A percentile compares a stretch with the other conserved stretches of the same genome.
These are phyloP conservation scores for Leishmania tarentolae DNA, from an alignment of 208 protist species.

Conservation along the genomic window DNA sequence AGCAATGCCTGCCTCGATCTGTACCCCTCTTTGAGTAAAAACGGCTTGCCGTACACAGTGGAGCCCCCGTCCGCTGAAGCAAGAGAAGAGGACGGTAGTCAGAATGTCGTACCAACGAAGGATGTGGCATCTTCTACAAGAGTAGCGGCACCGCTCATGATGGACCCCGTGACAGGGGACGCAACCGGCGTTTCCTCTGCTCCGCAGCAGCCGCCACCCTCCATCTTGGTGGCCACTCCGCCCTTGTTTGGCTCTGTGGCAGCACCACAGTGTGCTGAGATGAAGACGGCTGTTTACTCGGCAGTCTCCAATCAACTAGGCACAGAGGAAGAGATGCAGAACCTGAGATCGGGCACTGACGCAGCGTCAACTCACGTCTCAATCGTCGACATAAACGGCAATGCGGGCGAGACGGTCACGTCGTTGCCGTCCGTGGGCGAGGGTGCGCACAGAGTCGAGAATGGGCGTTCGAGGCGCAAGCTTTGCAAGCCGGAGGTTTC, in stretches of 20 bases:
- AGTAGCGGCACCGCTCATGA: neutral
- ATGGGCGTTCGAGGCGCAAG: neutral
- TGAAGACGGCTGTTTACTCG: neutral
- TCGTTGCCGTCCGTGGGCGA: neutral
- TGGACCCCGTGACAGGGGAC: neutral
- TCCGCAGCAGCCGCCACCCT: neutral
- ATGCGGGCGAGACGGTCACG: no score
- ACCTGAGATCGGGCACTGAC: neutral
- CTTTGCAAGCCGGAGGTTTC: conserved; percentile 4
- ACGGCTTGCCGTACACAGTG: no score
- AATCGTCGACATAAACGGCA: neutral
- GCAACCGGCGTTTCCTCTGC: neutral
- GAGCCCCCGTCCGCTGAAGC: neutral
- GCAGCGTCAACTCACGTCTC: neutral
- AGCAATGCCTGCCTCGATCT: neutral
- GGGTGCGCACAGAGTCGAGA: neutral
- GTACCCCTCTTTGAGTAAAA: neutral
- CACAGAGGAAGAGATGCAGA: neutral
- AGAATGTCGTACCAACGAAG: neutral
- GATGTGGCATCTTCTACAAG: neutral
- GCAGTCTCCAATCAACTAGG: neutral
- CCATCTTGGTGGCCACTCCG: neutral
- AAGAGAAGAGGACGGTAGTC: neutral
- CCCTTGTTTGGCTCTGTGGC: neutral
- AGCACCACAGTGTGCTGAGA: no score